phyloP scores from a whole-genome alignment of 192 early-diverging fungal species.

The Coemansia sp. region DNA sequence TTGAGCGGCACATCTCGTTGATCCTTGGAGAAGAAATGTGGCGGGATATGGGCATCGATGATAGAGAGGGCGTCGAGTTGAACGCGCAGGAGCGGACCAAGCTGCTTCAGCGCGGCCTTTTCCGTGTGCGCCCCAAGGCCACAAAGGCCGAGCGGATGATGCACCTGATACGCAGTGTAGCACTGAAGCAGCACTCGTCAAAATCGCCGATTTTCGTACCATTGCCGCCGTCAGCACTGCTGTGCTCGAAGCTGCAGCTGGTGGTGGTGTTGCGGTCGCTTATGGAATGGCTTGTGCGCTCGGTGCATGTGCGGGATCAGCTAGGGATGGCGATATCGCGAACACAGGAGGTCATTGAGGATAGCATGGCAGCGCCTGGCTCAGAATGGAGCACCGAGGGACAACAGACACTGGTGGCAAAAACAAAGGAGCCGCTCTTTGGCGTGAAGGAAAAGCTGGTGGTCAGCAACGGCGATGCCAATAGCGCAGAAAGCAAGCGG shows the following conservation, averaged over 20 bases:
- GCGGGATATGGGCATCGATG: not conserved
- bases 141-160: constrained; percentile 36
- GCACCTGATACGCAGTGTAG: constrained; percentile 23
- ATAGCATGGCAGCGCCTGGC: not conserved
- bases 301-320: constrained; percentile 44
- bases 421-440: constrained; percentile 23
- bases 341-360: constrained; percentile 28
- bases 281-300: constrained; percentile 49
- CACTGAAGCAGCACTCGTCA: constrained; percentile 31
- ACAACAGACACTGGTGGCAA: not conserved
- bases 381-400: not conserved
- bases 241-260: constrained; percentile 38
- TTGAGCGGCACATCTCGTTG: constrained; percentile 25
- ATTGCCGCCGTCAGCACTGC: constrained; percentile 37
- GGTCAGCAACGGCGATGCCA: constrained; percentile 19
- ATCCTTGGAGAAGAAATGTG: constrained; percentile 7
- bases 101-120: constrained; percentile 38
- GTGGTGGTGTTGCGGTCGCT: constrained; percentile 41
- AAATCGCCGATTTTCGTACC: constrained; percentile 33
- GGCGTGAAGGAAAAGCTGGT: constrained; percentile 46
- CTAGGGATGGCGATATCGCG: constrained; percentile 41
- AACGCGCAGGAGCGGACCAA: constrained; percentile 14
- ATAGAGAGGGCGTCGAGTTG: not conserved
- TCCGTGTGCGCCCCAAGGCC: constrained; percentile 32
- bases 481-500: constrained; percentile 10